Evolutionary conservation across 345 rosid species (phyloP).

Genomic region (Boechera stricta): DNA sequence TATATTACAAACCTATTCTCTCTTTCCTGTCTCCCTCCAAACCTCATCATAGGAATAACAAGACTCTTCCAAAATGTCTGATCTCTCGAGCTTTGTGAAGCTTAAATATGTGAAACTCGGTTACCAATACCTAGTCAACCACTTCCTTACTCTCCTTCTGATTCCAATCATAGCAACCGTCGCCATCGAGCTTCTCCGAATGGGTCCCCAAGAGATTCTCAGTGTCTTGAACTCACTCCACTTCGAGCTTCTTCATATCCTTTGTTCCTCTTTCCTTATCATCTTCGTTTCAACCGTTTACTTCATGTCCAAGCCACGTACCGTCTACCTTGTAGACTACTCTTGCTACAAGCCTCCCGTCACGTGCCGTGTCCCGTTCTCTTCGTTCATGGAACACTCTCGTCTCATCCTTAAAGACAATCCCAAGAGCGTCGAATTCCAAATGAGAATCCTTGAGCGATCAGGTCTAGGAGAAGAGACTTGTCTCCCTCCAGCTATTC

Average conservation of each 20-base stretch:
- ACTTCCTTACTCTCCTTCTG: slow-evolving; percentile 59
- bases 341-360: slow-evolving; percentile 68
- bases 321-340: slow-evolving; percentile 65
- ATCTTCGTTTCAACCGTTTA: slow-evolving; percentile 58
- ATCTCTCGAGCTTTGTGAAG: slow-evolving; percentile 61
- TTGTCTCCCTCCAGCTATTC: slow-evolving; percentile 76
- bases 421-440: slow-evolving; percentile 68
- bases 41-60: not conserved
- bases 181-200: slow-evolving; percentile 52
- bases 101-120: slow-evolving; percentile 78
- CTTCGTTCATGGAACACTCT: slow-evolving; percentile 77
- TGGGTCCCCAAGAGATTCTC: slow-evolving; percentile 60
- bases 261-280: slow-evolving; percentile 51
- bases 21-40: slow-evolving; percentile 21
- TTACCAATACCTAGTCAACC: slow-evolving; percentile 72
- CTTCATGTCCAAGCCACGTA: slow-evolving; percentile 71
- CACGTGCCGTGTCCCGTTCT: slow-evolving; percentile 66
- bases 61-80: slow-evolving; percentile 44
- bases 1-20: slow-evolving; percentile 29
- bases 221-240: slow-evolving; percentile 56
- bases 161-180: slow-evolving; percentile 56
- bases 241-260: slow-evolving; percentile 52
- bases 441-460: slow-evolving; percentile 67
- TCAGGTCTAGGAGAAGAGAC: slow-evolving; percentile 86
- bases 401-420: slow-evolving; percentile 48